Percentiles rank a stretch among this genome's conserved stretches.
phyloP scores from a whole-genome alignment of 2,329 filamentous ascomycete genomes.

The Xylaria sp. region DNA sequence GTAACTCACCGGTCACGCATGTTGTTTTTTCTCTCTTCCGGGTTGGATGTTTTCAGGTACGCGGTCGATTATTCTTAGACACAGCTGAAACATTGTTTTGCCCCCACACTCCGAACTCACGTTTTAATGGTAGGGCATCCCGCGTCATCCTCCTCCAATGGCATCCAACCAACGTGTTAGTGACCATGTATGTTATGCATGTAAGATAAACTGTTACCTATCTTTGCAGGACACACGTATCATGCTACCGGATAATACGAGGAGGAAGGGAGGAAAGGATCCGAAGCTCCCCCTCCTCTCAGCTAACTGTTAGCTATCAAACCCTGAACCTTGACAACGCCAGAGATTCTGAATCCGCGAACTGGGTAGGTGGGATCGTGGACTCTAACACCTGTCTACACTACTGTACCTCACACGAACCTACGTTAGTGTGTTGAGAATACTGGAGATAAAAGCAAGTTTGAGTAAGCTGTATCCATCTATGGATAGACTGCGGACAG shows the following conservation, averaged over 20 bases:
- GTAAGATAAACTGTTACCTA: not conserved
- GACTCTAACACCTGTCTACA: not conserved
- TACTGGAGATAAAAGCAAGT: too few species aligned
- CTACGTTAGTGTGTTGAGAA: too few species aligned
- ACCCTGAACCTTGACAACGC: conserved; percentile 2
- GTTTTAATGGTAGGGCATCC: conserved; percentile 6
- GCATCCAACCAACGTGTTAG: not conserved
- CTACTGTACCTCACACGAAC: not conserved
- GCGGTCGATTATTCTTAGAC: conserved; percentile 15
- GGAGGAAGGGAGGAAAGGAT: not conserved
- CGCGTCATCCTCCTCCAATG: conserved; percentile 1
- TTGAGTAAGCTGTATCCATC: too few species aligned
- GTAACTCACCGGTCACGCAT: conserved; percentile 8
- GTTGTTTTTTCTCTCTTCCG: not conserved
- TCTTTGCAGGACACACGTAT: not conserved
- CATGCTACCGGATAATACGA: conserved; percentile 9
- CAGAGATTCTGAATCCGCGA: conserved; percentile 5
- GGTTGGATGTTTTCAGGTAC: not conserved
- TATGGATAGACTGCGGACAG: too few species aligned
- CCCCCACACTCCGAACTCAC: conserved; percentile 15
- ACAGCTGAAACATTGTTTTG: conserved; percentile 8
- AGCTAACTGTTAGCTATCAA: conserved; percentile 6
- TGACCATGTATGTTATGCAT: not conserved
- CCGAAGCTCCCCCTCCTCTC: not conserved
- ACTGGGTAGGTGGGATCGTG: conserved; percentile 6